phyloP scores from a whole-genome alignment of 2,329 filamentous ascomycete species.

The Ceratocystis variospora region DNA sequence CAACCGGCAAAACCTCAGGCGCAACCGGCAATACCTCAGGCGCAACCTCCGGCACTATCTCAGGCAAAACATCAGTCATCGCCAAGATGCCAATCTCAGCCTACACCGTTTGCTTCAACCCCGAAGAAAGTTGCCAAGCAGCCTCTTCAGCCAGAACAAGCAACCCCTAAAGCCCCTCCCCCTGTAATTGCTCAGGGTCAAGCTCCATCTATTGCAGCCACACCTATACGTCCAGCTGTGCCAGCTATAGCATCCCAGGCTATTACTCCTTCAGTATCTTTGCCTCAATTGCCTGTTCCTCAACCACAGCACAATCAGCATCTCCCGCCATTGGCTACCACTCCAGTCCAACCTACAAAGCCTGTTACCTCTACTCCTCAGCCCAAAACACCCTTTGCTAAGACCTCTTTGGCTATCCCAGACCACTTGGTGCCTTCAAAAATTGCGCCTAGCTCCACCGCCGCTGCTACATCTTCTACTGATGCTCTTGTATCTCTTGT shows the following conservation, averaged over 20 bases:
- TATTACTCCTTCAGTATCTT: neutral
- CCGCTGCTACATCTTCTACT: neutral
- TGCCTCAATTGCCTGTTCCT: neutral
- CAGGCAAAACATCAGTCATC: neutral
- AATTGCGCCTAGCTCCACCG: neutral
- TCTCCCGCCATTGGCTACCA: neutral
- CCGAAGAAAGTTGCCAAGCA: neutral
- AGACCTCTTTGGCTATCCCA: slow-evolving; percentile 12
- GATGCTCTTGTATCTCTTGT: neutral
- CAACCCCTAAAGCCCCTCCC: neutral
- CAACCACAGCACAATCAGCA: neutral
- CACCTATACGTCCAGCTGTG: neutral
- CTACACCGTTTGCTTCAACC: neutral
- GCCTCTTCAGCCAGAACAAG: neutral
- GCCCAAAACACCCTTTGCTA: slow-evolving; percentile 15
- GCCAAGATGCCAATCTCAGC: neutral
- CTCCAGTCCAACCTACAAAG: slow-evolving; percentile 6
- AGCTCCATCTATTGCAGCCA: neutral
- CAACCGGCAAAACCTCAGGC: neutral
- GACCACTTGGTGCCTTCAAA: slow-evolving; percentile 10
- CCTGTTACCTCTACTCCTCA: slow-evolving; percentile 2
- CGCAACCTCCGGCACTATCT: neutral
- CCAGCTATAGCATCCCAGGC: neutral
- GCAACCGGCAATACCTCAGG: neutral
- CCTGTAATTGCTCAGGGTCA: neutral